phyloP scores from a whole-genome alignment of 441 rosid species.

The Cnidoscolus chayamansa region DNA sequence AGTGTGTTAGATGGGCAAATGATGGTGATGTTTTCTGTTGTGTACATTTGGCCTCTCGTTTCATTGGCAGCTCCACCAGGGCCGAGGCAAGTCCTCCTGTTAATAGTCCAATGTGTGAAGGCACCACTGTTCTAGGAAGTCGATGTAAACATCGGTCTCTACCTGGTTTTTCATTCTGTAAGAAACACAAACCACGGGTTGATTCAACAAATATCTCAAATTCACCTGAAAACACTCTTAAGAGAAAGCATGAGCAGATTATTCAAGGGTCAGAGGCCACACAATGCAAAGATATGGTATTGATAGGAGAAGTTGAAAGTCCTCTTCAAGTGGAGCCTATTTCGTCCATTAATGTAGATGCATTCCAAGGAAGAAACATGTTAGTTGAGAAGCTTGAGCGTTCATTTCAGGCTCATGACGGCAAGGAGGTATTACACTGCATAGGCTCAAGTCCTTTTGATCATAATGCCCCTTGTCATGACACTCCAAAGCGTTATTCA shows the following conservation, averaged over 20 bases:
- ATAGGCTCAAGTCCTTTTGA: conserved; percentile 55
- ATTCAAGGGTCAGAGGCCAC: conserved; percentile 39
- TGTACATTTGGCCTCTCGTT: conserved; percentile 96
- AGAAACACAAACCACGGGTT: conserved; percentile 81
- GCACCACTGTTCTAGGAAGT: conserved; percentile 95
- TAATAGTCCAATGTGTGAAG: conserved; percentile 79
- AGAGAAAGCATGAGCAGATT: conserved; percentile 55
- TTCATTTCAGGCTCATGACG: conserved; percentile 37
- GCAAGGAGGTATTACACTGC: conserved; percentile 43
- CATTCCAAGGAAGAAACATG: conserved; percentile 32
- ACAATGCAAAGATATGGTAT: conserved; percentile 49
- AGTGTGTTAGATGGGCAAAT: conserved; percentile 97
- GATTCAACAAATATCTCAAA: conserved; percentile 30
- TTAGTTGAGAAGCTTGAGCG: conserved; percentile 46
- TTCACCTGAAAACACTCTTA: conserved; percentile 40
- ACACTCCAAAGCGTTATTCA: conserved; percentile 64
- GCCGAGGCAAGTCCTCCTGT: conserved; percentile 48
- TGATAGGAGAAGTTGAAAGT: conserved; percentile 46
- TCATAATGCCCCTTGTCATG: conserved; percentile 52
- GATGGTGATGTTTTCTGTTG: conserved; percentile 97
- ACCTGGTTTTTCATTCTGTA: conserved; percentile 75
- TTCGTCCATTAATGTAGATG: conserved; percentile 36
- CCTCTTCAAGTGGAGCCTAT: conserved; percentile 50
- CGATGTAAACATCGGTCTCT: conserved; percentile 94
- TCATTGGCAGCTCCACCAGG: conserved; percentile 53